A percentile compares a stretch with the other conserved stretches of the same genome.
Evolutionary conservation across 768 basidiomycete species (phyloP).

Genomic region (Macrolepiota dolichaula): DNA sequence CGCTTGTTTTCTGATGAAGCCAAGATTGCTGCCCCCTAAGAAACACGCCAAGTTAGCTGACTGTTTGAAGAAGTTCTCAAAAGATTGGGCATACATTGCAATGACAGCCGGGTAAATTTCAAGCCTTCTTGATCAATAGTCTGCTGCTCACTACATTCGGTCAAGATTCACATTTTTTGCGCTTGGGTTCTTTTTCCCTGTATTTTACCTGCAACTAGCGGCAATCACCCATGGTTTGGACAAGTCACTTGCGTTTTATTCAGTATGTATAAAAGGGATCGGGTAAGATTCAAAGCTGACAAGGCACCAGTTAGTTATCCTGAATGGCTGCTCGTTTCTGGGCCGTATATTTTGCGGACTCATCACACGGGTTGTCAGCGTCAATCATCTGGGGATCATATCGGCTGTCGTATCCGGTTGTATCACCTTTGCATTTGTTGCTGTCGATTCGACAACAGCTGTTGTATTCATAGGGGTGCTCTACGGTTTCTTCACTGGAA

Average conservation of each 20-base stretch:
- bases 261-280: conserved; percentile 14
- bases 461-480: conserved; percentile 30
- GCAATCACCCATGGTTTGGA: conserved; percentile 27
- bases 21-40: conserved; percentile 24
- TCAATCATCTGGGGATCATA: conserved; percentile 18
- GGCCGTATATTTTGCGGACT: not conserved
- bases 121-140: conserved; percentile 22
- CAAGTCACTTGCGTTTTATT: conserved; percentile 25
- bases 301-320: not conserved
- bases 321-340: not conserved
- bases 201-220: conserved; percentile 38
- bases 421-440: conserved; percentile 31
- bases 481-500: conserved; percentile 36
- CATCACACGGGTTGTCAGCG: not conserved
- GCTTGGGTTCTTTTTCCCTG: conserved; percentile 26
- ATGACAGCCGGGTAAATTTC: conserved; percentile 14
- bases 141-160: not conserved
- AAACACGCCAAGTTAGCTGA: conserved; percentile 11
- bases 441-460: conserved; percentile 21
- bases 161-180: conserved; percentile 16
- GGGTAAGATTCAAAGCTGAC: not conserved
- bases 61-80: conserved; percentile 11
- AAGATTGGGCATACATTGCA: conserved; percentile 15
- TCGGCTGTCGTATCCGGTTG: conserved; percentile 29
- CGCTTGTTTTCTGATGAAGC: conserved; percentile 25